Percentiles rank a stretch among this genome's conserved stretches.
Conservation (phyloP, 345 rosid genomes). For the Eucalyptus rudis region DNA sequence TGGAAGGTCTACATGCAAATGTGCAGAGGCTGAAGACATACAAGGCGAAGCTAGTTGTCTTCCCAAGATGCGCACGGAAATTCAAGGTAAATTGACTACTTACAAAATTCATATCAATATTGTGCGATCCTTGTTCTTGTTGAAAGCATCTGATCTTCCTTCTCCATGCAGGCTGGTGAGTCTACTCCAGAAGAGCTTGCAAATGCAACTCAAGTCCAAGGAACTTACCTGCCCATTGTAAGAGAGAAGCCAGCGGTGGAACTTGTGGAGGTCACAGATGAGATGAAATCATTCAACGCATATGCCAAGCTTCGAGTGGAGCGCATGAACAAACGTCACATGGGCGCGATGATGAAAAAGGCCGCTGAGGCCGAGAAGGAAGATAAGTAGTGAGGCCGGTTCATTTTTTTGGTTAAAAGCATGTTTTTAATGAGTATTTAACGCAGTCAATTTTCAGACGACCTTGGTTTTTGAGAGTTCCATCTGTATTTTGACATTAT, state of each 20-base stretch:
- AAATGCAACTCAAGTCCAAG: slow-evolving; percentile 64
- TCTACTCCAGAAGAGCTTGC: slow-evolving; percentile 68
- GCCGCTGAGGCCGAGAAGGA: slow-evolving; percentile 73
- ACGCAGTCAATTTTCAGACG: neutral
- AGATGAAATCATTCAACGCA: slow-evolving; percentile 70
- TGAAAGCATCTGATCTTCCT: neutral
- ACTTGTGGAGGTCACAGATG: slow-evolving; percentile 50
- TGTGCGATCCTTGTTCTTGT: neutral
- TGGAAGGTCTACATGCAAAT: slow-evolving; percentile 43
- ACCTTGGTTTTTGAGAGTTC: neutral
- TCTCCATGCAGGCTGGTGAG: slow-evolving; percentile 58
- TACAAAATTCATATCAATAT: neutral
- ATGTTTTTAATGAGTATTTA: no score
- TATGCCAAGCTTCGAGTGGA: slow-evolving; percentile 66
- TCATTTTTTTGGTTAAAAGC: neutral
- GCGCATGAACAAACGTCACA: slow-evolving; percentile 40
- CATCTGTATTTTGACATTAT: neutral
- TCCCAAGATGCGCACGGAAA: slow-evolving; percentile 61
- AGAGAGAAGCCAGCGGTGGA: slow-evolving; percentile 38
- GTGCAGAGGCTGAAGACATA: slow-evolving; percentile 50
- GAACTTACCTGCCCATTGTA: slow-evolving; percentile 47
- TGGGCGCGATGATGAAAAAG: slow-evolving; percentile 62
- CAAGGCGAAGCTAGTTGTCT: slow-evolving; percentile 61
- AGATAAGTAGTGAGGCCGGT: neutral
- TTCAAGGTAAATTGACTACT: slow-evolving; percentile 33